Percentiles rank a stretch among this genome's conserved stretches.
These are phyloP conservation scores for Musa schizocarpa DNA, from an alignment of 176 grass and related monocot genomes.

Conservation along the genomic window DNA sequence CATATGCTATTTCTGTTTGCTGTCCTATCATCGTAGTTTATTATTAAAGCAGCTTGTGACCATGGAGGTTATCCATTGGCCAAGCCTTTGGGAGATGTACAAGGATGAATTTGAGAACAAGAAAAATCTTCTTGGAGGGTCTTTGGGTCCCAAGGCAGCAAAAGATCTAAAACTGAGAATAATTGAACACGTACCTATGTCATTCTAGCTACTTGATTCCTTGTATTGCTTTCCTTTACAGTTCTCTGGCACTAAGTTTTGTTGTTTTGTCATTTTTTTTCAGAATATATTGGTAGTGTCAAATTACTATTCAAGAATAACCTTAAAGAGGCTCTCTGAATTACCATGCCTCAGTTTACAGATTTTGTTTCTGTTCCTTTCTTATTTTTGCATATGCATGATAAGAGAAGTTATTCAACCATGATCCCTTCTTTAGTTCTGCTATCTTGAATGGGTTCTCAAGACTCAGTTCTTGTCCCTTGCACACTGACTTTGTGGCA, in stretches of 20 bases:
- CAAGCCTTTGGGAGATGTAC: slow-evolving; percentile 58
- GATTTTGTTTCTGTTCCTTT: slow-evolving; percentile 26
- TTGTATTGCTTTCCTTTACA: not conserved
- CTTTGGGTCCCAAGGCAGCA: slow-evolving; percentile 59
- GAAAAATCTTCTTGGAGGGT: slow-evolving; percentile 71
- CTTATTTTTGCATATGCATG: not conserved
- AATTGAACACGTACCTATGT: slow-evolving; percentile 64
- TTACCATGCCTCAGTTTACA: slow-evolving; percentile 75
- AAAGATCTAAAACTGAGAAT: slow-evolving; percentile 83
- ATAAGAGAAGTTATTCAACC: no score
- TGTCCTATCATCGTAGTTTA: slow-evolving; percentile 24
- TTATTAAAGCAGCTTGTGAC: slow-evolving; percentile 82
- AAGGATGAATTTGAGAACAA: slow-evolving; percentile 78
- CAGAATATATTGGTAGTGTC: slow-evolving; percentile 99
- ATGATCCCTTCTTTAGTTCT: no score
- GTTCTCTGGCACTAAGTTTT: not conserved
- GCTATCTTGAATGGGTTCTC: no score
- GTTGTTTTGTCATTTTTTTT: not conserved
- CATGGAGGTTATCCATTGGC: slow-evolving; percentile 97
- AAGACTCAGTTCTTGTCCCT: no score
- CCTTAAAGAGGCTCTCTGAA: slow-evolving; percentile 66
- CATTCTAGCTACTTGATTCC: not conserved
- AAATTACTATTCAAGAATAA: slow-evolving; percentile 92
- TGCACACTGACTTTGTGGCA: no score
- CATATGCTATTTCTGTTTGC: not conserved